A percentile compares a stretch with the other conserved stretches of the same genome.
phyloP scores from a whole-genome alignment of 2,329 filamentous ascomycete species.

The Fonsecaea monophora region DNA sequence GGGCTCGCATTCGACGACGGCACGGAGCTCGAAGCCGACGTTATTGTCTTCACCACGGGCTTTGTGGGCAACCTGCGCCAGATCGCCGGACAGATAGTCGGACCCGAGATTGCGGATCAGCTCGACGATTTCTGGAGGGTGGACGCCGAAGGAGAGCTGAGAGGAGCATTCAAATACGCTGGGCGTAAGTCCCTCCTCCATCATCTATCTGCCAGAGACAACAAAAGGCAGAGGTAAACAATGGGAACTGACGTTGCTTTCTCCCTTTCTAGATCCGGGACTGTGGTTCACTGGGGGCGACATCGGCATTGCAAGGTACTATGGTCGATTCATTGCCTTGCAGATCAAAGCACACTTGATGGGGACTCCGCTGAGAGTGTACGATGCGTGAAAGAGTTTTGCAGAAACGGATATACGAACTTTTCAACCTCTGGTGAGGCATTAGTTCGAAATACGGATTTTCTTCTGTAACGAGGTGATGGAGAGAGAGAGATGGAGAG shows the following conservation, averaged over 20 bases:
- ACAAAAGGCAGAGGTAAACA: neutral
- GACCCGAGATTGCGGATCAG: slow-evolving; percentile 48
- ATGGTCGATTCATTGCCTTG: neutral
- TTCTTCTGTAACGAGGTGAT: too few relatives aligned
- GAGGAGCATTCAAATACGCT: slow-evolving; percentile 50
- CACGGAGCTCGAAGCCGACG: slow-evolving; percentile 51
- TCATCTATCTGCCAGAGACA: too few relatives aligned
- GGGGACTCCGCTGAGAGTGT: neutral
- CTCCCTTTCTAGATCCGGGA: neutral
- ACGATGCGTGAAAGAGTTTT: neutral
- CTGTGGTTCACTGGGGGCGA: neutral
- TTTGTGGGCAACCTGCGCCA: slow-evolving; percentile 53
- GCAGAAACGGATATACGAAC: neutral
- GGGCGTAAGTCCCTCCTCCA: slow-evolving; percentile 44
- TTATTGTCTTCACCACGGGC: slow-evolving; percentile 57
- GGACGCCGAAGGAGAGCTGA: slow-evolving; percentile 56
- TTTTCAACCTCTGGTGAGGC: too few relatives aligned
- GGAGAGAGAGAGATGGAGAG: too few relatives aligned
- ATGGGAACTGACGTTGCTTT: neutral
- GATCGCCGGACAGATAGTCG: slow-evolving; percentile 49
- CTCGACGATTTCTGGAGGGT: slow-evolving; percentile 55
- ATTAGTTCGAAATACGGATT: too few relatives aligned
- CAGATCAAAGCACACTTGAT: slow-evolving; percentile 1
- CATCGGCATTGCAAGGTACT: slow-evolving; percentile 6
- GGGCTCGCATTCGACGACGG: slow-evolving; percentile 55